Percentiles rank a stretch among this genome's conserved stretches.
phyloP scores from a whole-genome alignment of 2,329 filamentous ascomycete genomes.

The Ceratocystis smalleyi region DNA sequence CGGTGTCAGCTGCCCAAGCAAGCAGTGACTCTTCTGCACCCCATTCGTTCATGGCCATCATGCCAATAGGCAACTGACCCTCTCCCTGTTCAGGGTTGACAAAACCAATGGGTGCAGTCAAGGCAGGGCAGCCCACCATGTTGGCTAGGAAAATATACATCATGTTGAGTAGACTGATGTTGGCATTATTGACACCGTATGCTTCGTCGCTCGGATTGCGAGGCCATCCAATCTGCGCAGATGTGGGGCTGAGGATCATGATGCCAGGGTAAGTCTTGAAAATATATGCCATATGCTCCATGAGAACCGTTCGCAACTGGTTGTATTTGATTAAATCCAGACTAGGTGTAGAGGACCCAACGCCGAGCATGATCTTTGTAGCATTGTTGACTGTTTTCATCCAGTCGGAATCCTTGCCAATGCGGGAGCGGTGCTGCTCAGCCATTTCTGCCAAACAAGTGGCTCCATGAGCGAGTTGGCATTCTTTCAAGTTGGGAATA shows the following conservation, averaged over 20 bases:
- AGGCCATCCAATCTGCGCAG: conserved; percentile 60
- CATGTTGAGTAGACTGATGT: conserved; percentile 62
- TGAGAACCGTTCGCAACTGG: conserved; percentile 57
- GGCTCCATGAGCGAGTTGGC: conserved; percentile 60
- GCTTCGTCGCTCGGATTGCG: conserved; percentile 40
- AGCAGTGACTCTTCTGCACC: conserved; percentile 48
- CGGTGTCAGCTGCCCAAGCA: conserved; percentile 41
- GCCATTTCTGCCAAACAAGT: conserved; percentile 62
- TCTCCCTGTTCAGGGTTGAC: conserved; percentile 38
- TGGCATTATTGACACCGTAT: conserved; percentile 63
- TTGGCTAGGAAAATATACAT: conserved; percentile 77
- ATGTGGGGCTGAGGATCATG: conserved; percentile 64
- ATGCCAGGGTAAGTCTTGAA: conserved; percentile 58
- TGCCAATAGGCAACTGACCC: conserved; percentile 44
- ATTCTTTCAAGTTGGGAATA: conserved; percentile 52
- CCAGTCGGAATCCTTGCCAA: conserved; percentile 32
- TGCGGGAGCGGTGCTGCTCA: conserved; percentile 29
- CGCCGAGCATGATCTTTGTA: conserved; percentile 54
- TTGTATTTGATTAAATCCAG: conserved; percentile 59
- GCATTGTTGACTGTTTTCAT: conserved; percentile 43
- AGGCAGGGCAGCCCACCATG: conserved; percentile 59
- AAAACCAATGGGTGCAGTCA: conserved; percentile 63
- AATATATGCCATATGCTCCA: conserved; percentile 60
- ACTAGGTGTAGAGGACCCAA: conserved; percentile 48
- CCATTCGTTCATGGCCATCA: conserved; percentile 53